These are phyloP conservation scores for Xylaria sp. DNA, from an alignment of 2,329 filamentous ascomycete species.

Conservation along the genomic window DNA sequence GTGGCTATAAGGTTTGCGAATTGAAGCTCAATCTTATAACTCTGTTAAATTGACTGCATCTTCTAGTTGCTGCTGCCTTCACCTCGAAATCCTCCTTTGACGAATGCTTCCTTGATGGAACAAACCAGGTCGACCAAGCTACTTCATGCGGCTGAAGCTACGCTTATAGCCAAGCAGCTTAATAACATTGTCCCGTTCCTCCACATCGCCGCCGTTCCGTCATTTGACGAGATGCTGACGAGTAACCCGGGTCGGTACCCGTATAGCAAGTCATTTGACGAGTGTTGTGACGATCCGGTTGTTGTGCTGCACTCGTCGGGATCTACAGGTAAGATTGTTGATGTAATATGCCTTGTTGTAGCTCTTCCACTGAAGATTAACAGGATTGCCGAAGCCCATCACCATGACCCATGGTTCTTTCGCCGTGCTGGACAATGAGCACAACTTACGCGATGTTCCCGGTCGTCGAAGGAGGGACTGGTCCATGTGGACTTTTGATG, in stretches of 20 bases:
- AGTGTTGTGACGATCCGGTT: constrained; percentile 38
- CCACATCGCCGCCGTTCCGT: constrained; percentile 24
- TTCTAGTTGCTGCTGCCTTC: constrained; percentile 41
- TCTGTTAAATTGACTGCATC: no score
- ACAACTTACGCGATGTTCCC: constrained; percentile 33
- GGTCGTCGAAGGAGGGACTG: constrained; percentile 37
- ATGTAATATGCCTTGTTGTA: no score
- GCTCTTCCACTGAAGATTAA: no score
- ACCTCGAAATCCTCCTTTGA: constrained; percentile 38
- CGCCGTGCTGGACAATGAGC: constrained; percentile 34
- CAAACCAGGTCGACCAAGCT: constrained; percentile 38
- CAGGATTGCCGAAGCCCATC: constrained; percentile 36
- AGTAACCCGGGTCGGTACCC: constrained; percentile 35
- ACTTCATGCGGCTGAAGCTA: constrained; percentile 35
- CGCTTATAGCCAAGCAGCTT: constrained; percentile 31
- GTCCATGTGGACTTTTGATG: constrained; percentile 37
- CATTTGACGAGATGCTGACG: constrained; percentile 38
- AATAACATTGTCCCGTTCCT: neutral
- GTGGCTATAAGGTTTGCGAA: constrained; percentile 49
- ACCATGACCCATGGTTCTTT: constrained; percentile 40
- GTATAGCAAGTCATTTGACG: constrained; percentile 39
- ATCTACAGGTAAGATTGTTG: constrained; percentile 37
- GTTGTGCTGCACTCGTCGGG: constrained; percentile 45
- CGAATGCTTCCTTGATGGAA: constrained; percentile 38
- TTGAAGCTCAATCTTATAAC: no score